Percentiles rank a stretch among this genome's conserved stretches.
Conservation (phyloP, 352 stramenopile genomes). For the Pythium biforme region DNA sequence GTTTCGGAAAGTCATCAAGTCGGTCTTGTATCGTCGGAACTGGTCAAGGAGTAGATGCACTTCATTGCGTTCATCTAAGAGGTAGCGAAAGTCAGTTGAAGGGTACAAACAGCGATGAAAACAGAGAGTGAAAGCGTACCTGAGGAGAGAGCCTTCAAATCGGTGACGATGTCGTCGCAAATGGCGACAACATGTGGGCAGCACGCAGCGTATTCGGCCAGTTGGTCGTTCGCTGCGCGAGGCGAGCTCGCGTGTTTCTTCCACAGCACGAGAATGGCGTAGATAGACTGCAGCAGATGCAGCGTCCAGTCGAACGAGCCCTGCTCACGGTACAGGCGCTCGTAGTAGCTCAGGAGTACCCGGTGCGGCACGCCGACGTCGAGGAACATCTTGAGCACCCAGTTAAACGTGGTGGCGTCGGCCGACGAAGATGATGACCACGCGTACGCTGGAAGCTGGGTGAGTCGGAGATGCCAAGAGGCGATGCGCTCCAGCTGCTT, state of each 20-base stretch:
- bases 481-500: conserved; percentile 75
- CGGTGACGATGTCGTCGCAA: conserved; percentile 78
- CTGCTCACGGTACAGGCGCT: conserved; percentile 76
- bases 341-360: conserved; percentile 74
- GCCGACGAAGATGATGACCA: conserved; percentile 47
- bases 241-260: conserved; percentile 79
- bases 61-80: conserved; percentile 67
- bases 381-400: conserved; percentile 79
- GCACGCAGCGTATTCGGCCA: conserved; percentile 74
- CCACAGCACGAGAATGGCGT: conserved; percentile 77
- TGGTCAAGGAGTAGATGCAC: conserved; percentile 60
- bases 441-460: conserved; percentile 39
- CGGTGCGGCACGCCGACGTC: conserved; percentile 78
- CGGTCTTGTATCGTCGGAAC: conserved; percentile 70
- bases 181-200: conserved; percentile 77
- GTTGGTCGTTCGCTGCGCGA: conserved; percentile 58
- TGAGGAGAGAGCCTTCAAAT: conserved; percentile 72
- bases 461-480: conserved; percentile 74
- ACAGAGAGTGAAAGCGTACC: conserved; percentile 35
- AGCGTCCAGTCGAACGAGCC: conserved; percentile 59
- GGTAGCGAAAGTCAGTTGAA: too few relatives aligned
- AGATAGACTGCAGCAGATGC: conserved; percentile 74
- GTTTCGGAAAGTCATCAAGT: conserved; percentile 71
- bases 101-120: too few relatives aligned
- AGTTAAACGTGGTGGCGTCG: conserved; percentile 74